Evolutionary conservation across 768 basidiomycete species (phyloP), one percentile per base, ranked within the genome.

Genomic region (Boletus coccyginus): DNA sequence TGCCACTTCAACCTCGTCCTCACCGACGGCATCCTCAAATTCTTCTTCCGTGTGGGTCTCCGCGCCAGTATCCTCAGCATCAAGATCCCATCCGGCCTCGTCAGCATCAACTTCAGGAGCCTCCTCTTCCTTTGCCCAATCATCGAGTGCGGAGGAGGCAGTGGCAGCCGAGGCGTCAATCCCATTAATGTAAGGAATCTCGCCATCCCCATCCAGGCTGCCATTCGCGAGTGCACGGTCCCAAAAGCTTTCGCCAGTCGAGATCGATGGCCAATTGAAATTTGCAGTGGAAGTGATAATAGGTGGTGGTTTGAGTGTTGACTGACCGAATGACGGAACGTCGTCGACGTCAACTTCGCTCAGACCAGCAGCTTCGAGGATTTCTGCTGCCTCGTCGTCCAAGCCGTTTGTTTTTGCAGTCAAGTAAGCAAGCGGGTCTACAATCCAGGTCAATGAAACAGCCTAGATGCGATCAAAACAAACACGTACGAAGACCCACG

Each of bases 331-430:
- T n/a, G 76, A 75, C 1, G 85, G 88, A 10, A 94, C 81, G 56
- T 91, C 90, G 43, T 91, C 89, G 36, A 98, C 78, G 65, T 98
- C 96, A 0, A 87, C 84, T 62, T 93, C 92, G 0, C 86, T 91
- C 62, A 98, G 74, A 19, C 94, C 94, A 46, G 94, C 92, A 17
- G 83, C 82, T 67, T 94, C 94, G 1, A 98, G 79, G 57, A 99
- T 95, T 66, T 95, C 92, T 24, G 83, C 75, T 1, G 96, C 97
- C 49, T 95, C 71, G 16, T 97, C 94, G 16, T 92, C 87, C 29
- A 98, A 74, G 6, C 93, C 94, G 65, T 97, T 96, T 1, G 94
- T 94, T 76, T 94, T 96, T 42, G 96, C 96, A 2, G 96, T 97
- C 60, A 98, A 77, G 71, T 98, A 99, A 1, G 97, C 97, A 53